Evolutionary conservation across 1,284 basidiomycete genomes (phyloP).

Genomic region (Gomphus bonarii): DNA sequence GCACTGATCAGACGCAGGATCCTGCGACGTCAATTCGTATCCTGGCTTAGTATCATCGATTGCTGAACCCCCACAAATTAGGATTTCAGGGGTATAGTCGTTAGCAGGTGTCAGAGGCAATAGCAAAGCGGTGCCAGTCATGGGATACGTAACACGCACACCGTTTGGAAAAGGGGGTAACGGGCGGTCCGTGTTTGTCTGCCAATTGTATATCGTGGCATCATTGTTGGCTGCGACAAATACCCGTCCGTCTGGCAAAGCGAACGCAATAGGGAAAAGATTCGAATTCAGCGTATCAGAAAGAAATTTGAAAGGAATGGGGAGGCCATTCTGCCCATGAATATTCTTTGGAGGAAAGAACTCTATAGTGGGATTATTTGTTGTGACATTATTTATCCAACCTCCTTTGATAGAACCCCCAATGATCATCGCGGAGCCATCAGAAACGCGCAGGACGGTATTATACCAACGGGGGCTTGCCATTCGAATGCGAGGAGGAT

Average conservation of each 20-base stretch:
- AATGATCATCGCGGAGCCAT: slow-evolving; percentile 30
- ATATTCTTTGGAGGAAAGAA: slow-evolving; percentile 43
- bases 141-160: slow-evolving; percentile 37
- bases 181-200: slow-evolving; percentile 31
- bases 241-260: slow-evolving; percentile 42
- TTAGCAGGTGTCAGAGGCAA: slow-evolving; percentile 37
- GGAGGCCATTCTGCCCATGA: slow-evolving; percentile 37
- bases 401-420: slow-evolving; percentile 21
- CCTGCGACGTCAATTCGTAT: slow-evolving; percentile 27
- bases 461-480: slow-evolving; percentile 35
- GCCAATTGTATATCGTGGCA: slow-evolving; percentile 36
- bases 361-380: slow-evolving; percentile 37
- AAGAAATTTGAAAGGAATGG: slow-evolving; percentile 34
- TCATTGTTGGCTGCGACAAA: slow-evolving; percentile 51
- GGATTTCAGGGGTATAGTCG: slow-evolving; percentile 34
- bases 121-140: slow-evolving; percentile 34
- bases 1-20: slow-evolving; percentile 34
- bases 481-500: slow-evolving; percentile 30
- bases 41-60: slow-evolving; percentile 23
- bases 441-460: slow-evolving; percentile 30
- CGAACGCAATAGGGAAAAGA: slow-evolving; percentile 49
- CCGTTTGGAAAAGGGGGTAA: slow-evolving; percentile 38
- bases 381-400: slow-evolving; percentile 21
- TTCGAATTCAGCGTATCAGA: slow-evolving; percentile 47
- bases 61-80: slow-evolving; percentile 38